These are phyloP conservation scores for Peniophora sp. DNA, from an alignment of 1,284 basidiomycete species.

Conservation along the genomic window DNA sequence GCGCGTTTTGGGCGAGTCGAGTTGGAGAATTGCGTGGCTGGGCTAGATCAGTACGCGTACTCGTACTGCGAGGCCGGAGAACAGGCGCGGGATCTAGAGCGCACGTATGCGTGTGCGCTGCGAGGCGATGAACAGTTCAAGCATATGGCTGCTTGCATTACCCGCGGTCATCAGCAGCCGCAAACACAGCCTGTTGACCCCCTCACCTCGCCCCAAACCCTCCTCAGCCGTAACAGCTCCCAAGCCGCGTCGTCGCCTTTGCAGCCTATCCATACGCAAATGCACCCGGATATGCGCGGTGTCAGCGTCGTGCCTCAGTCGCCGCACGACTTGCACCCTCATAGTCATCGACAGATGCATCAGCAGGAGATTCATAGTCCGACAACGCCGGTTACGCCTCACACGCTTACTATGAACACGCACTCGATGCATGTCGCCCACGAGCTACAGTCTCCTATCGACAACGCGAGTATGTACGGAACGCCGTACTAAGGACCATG, in stretches of 20 bases:
- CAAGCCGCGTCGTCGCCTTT: too few relatives aligned
- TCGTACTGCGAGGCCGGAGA: slow-evolving; percentile 83
- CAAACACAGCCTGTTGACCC: neutral
- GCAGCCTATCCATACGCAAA: too few relatives aligned
- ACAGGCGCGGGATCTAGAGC: slow-evolving; percentile 61
- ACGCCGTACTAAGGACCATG: too few relatives aligned
- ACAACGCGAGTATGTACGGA: neutral
- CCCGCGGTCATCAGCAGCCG: neutral
- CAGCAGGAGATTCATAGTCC: neutral
- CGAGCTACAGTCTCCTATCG: neutral
- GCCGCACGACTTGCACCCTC: too few relatives aligned
- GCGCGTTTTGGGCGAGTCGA: slow-evolving; percentile 77
- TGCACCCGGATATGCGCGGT: too few relatives aligned
- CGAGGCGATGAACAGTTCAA: slow-evolving; percentile 42
- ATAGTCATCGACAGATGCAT: too few relatives aligned
- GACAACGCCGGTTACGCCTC: neutral
- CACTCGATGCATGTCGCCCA: neutral
- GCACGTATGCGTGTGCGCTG: slow-evolving; percentile 40
- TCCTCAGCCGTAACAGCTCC: too few relatives aligned
- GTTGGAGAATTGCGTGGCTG: slow-evolving; percentile 74
- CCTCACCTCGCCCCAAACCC: too few relatives aligned
- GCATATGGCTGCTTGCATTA: slow-evolving; percentile 41
- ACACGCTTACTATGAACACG: too few relatives aligned
- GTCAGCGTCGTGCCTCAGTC: too few relatives aligned
- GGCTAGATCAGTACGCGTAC: slow-evolving; percentile 80